A percentile compares a stretch with the other conserved stretches of the same genome.
Evolutionary conservation across 495 filamentous ascomycete species (phyloP).

Genomic region (Aspergillus incahuasiensis): DNA sequence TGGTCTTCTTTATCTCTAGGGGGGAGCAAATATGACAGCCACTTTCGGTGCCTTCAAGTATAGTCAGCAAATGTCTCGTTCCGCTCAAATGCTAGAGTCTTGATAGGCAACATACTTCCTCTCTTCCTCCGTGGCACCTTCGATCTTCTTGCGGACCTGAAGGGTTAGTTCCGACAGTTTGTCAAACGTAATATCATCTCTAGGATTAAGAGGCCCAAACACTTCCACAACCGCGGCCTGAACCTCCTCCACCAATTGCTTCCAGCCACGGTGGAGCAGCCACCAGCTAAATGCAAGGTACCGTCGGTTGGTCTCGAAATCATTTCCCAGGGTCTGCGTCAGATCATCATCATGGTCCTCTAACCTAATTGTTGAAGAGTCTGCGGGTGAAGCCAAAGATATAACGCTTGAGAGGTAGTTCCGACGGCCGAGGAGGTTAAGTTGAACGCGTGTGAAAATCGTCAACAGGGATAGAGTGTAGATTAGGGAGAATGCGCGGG

Average conservation of each 20-base stretch:
- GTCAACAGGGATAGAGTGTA: slow-evolving; percentile 88
- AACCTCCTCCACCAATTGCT: slow-evolving; percentile 71
- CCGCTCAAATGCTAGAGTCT: background rate
- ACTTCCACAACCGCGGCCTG: slow-evolving; percentile 75
- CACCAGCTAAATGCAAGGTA: slow-evolving; percentile 98
- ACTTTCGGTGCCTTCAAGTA: slow-evolving; percentile 45
- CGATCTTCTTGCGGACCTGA: slow-evolving; percentile 76
- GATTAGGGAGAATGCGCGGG: slow-evolving; percentile 81
- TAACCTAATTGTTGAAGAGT: slow-evolving; percentile 67
- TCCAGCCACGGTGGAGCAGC: slow-evolving; percentile 89
- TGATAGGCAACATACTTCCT: slow-evolving; percentile 47
- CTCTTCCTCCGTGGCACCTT: slow-evolving; percentile 64
- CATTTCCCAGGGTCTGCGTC: slow-evolving; percentile 76
- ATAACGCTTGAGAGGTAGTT: slow-evolving; percentile 95
- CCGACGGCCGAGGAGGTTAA: slow-evolving; percentile 91
- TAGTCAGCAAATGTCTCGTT: background rate
- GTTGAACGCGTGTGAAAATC: slow-evolving; percentile 89
- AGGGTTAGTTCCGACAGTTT: slow-evolving; percentile 71
- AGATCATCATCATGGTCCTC: slow-evolving; percentile 80
- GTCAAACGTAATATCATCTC: slow-evolving; percentile 78
- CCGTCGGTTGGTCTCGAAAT: slow-evolving; percentile 88
- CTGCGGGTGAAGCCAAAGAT: slow-evolving; percentile 64
- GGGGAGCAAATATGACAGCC: slow-evolving; percentile 84
- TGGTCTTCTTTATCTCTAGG: slow-evolving; percentile 68
- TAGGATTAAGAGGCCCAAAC: slow-evolving; percentile 79